phyloP scores from a whole-genome alignment of 371 early-diverging fungal species.

The Rhizopus arrhizus region DNA sequence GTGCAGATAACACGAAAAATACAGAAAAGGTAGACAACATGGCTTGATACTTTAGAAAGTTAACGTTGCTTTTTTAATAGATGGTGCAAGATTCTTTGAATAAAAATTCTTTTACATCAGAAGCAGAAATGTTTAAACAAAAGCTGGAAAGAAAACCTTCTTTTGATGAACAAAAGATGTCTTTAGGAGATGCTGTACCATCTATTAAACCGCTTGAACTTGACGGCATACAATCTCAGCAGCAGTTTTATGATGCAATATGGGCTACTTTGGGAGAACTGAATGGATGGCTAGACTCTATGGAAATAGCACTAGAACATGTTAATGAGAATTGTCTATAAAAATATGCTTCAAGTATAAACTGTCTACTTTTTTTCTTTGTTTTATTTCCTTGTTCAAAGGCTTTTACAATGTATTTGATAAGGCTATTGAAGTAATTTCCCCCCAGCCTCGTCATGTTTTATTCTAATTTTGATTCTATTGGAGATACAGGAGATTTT shows the following conservation, averaged over 20 bases:
- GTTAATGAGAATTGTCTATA: conserved; percentile 1
- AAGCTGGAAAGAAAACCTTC: conserved; percentile 8
- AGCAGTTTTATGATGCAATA: conserved; percentile 36
- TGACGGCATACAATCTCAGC: conserved; percentile 29
- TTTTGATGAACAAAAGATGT: too few relatives aligned
- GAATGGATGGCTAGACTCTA: conserved; percentile 35
- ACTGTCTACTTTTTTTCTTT: not conserved
- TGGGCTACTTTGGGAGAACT: conserved; percentile 32
- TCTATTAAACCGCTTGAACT: conserved; percentile 24
- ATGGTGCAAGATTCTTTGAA: not conserved
- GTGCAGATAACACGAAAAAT: conserved; percentile 38
- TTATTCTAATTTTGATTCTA: conserved; percentile 17
- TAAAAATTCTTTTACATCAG: conserved; percentile 7
- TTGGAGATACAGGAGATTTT: conserved; percentile 4
- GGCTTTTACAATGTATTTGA: not conserved
- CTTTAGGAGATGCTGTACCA: conserved; percentile 10
- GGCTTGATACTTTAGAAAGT: not conserved
- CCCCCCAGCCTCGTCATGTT: conserved; percentile 18
- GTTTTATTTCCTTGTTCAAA: not conserved
- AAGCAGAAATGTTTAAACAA: conserved; percentile 17
- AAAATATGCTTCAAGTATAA: not conserved
- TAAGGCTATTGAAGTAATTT: not conserved
- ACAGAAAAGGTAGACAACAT: conserved; percentile 16
- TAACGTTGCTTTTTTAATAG: not conserved
- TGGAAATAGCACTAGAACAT: conserved; percentile 25